Evolutionary conservation across 345 rosid genomes (phyloP), one percentile per base, ranked within the genome.

Genomic region (Psidium friedrichsthalianum): DNA sequence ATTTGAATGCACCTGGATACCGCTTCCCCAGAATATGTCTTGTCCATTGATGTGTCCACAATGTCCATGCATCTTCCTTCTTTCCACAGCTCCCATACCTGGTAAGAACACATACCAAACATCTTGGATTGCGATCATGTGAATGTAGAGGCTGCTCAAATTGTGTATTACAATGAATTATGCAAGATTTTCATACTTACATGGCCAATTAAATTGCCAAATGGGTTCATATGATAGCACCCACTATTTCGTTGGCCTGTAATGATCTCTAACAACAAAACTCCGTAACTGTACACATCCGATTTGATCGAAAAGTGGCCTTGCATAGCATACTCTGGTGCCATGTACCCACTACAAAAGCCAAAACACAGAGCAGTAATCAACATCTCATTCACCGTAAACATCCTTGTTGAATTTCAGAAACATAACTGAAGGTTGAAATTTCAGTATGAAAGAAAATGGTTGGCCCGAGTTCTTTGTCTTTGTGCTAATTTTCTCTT

Each of bases 1-100:
- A 93, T 89, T 14, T 93, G 93, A 51, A 93, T 86, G 88, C 94
- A 93, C 74, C 90, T 92, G 84, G 53, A 5, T 52, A 27, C 61
- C 53, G 56, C 61, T 40, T 6, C 15, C 16, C 18, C 57, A 5
- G n/a, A 83, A 74, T 74, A 47, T 24, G 85, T 54, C 21, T 82
- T 25, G 14, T 13, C 47, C 5, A 82, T 40, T 36, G 32, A 54
- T 22, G 76, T n/a, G 56, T 85, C 89, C 1, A 87, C 52, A 8
- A 82, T 20, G 18, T 85, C 58, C 44, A 87, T n/a, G 51, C 87
- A 61, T 54, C 2, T 74, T 2, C 74, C 88, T 16, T 47, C 83
- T 20, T 74, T 86, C 88, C 88, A 86, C 2, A 64, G 64, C 49
- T 64, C 78, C 85, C 85, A 86, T 5, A 82, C 82, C 87, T 86